Conservation (phyloP, 257 asterid genomes). For the Salvia hispanica region DNA sequence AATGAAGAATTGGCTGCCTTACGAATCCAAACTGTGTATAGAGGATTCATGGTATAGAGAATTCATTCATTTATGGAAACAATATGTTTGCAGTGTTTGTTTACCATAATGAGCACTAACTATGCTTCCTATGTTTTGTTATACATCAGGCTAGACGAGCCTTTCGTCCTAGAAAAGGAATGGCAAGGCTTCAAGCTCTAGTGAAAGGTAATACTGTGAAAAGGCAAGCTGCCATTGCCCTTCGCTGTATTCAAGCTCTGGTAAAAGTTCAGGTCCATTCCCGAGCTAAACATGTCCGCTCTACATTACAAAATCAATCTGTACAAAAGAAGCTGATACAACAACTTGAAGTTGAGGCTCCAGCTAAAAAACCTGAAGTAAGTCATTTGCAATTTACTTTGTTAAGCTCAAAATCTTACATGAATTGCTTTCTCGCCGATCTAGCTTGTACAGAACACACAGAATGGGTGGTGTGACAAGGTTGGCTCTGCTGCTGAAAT, state of each 20-base stretch:
- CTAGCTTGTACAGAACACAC: conserved; percentile 26
- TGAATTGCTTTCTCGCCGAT: conserved; percentile 2
- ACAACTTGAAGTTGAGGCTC: conserved; percentile 66
- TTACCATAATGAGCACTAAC: conserved; percentile 21
- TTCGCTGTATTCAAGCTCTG: conserved; percentile 92
- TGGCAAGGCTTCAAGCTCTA: conserved; percentile 67
- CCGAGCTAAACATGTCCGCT: conserved; percentile 58
- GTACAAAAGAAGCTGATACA: conserved; percentile 59
- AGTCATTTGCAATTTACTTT: neutral
- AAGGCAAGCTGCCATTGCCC: conserved; percentile 91
- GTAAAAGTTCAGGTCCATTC: conserved; percentile 93
- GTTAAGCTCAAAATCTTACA: conserved; percentile 1
- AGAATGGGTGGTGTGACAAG: conserved; percentile 89
- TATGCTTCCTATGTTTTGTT: conserved; percentile 11
- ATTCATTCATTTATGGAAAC: neutral
- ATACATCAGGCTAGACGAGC: conserved; percentile 57
- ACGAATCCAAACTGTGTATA: conserved; percentile 71
- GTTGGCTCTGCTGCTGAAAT: conserved; percentile 79
- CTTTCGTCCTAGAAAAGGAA: conserved; percentile 54
- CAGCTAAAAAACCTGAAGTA: conserved; percentile 65
- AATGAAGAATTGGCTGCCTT: conserved; percentile 76
- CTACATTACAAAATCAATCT: conserved; percentile 64
- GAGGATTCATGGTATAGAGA: conserved; percentile 68
- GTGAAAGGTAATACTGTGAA: conserved; percentile 63
- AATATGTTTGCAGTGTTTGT: neutral